Evolutionary conservation across 225 moss, liverwort and hornwort species (phyloP).

Genomic region (Physcomitrellopsis africana): DNA sequence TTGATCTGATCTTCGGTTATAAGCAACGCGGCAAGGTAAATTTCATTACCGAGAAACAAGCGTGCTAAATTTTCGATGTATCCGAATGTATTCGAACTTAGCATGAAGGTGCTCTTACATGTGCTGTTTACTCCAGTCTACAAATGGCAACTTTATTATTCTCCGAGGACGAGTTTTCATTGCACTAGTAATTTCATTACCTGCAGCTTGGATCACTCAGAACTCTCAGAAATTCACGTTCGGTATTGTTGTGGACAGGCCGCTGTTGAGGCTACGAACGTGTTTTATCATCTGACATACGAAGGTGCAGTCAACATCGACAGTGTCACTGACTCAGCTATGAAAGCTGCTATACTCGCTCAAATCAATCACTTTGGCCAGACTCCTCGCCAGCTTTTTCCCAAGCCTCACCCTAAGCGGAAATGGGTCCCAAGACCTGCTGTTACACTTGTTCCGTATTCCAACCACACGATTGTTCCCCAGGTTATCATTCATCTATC

Average conservation of each 20-base stretch:
- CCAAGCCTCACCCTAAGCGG: constrained; percentile 89
- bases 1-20: constrained; percentile 96
- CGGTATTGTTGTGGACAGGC: constrained; percentile 57
- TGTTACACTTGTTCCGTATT: constrained; percentile 62
- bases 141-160: not conserved
- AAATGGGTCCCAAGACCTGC: constrained; percentile 74
- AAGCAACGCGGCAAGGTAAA: constrained; percentile 93
- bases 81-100: not conserved
- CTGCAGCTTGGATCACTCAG: not conserved
- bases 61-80: not conserved
- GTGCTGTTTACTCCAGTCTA: not conserved
- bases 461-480: constrained; percentile 68
- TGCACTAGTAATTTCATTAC: not conserved
- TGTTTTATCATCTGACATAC: constrained; percentile 97
- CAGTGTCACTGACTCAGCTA: constrained; percentile 80
- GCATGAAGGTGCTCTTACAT: not conserved
- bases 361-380: constrained; percentile 99
- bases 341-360: constrained; percentile 96
- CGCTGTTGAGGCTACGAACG: constrained; percentile 96
- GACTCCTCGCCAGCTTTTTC: constrained; percentile 91
- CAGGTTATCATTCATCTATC: constrained; percentile 44
- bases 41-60: not conserved
- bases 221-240: constrained; percentile 8
- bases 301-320: constrained; percentile 99
- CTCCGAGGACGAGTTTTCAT: not conserved